phyloP scores from a whole-genome alignment of 2,329 filamentous ascomycete species.

The Fusarium sp. region DNA sequence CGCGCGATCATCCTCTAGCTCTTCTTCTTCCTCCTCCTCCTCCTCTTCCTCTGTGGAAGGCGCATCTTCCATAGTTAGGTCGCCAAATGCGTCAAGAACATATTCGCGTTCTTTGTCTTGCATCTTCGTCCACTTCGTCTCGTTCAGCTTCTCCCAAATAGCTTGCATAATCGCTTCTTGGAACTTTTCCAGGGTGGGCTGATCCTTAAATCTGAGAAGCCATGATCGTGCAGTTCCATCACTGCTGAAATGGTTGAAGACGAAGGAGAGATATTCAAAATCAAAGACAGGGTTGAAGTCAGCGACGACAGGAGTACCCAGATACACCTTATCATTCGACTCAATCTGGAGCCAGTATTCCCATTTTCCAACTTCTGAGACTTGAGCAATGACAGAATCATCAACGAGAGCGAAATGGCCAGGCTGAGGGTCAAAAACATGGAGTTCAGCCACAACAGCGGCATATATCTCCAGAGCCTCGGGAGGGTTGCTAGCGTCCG shows the following conservation, averaged over 20 bases:
- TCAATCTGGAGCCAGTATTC: conserved; percentile 94
- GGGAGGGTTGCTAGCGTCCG: conserved; percentile 60
- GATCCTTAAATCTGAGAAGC: conserved; percentile 91
- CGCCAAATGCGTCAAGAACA: conserved; percentile 93
- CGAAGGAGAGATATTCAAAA: conserved; percentile 98
- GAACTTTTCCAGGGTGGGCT: conserved; percentile 82
- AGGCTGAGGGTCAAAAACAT: conserved; percentile 90
- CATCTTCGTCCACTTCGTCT: conserved; percentile 92
- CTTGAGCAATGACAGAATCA: conserved; percentile 76
- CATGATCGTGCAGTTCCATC: conserved; percentile 95
- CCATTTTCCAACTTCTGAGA: conserved; percentile 90
- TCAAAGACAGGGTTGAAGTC: conserved; percentile 99
- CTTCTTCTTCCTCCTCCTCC: conserved; percentile 63
- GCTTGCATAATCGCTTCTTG: conserved; percentile 95
- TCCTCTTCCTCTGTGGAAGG: conserved; percentile 55
- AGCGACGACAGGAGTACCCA: conserved; percentile 84
- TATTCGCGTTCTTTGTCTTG: conserved; percentile 95
- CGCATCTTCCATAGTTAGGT: conserved; percentile 89
- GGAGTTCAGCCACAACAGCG: conserved; percentile 83
- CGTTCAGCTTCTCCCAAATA: conserved; percentile 94
- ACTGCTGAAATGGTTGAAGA: conserved; percentile 94
- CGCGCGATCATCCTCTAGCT: conserved; percentile 70
- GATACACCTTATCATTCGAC: conserved; percentile 80
- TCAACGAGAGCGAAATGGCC: conserved; percentile 88
- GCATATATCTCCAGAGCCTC: conserved; percentile 77